Base-by-base conservation (phyloP, 768 basidiomycete genomes). In the Zangia roseola region DNA sequence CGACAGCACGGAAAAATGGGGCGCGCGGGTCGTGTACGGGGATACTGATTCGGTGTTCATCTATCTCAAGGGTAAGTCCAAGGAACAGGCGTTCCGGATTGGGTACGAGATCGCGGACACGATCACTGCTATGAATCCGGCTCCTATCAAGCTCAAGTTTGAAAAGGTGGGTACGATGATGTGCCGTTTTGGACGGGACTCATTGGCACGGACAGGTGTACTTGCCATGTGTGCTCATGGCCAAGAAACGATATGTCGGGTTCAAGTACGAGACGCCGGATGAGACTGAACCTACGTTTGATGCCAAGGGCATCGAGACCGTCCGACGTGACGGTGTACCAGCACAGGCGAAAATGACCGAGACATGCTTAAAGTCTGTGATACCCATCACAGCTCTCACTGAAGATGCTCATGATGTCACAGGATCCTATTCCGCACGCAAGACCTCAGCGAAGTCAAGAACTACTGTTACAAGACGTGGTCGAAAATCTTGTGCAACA, bases 291-390 rank as follows among this genome's bases (percentile, higher is more conserved):
- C 91, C 94, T 2, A 73, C 69, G 0, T 97, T 98, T 58, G 95
- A 99, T 57, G 97, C 94, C 6, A 98, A 99, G 64, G 97, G 97
- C 1, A 97, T 99, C 45, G 97, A 99, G 69, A 97, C 94, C 2
- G 89, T 98, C 25, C 80, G 97, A 6, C 75, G 97, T 50, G 97
- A 99, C 60, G 93, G 93, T 10, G 83, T 97, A 25, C 80, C 82
- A 5, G 97, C 94, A 0, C 91, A 93, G 63, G 80, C 83, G 59
- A 97, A 97, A 71, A 94, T 98, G 83, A 82, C 87, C 2, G 95
- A 98, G 67, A 82, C 77, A 6, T 88, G 86, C 58, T 66, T 97
- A 45, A 97, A 94, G 94, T 95, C 58, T 54, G 77, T 63, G 0
- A 1, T 10, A 12, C 45, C 30, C 21, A 20, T n/a, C 6, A 33